Base-by-base conservation (phyloP, 2,329 filamentous ascomycete species). In the Cytospora mali region DNA sequence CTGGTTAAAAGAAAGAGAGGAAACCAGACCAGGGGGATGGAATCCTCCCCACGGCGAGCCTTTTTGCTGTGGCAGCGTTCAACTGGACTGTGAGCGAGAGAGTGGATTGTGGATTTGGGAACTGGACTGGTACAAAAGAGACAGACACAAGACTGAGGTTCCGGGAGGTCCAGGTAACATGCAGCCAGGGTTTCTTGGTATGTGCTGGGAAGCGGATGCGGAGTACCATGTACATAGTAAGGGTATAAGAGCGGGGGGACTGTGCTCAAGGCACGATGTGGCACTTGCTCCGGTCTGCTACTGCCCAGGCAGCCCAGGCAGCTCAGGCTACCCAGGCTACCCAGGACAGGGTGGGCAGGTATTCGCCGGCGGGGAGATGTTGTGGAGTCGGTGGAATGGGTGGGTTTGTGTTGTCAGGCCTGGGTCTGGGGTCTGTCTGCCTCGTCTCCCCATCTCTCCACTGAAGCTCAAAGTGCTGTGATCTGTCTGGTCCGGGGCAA, bases 211-310 rank as follows among this genome's bases (percentile, higher is more conserved):
- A n/a, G 42, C n/a, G 21, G 42, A n/a, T 46, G 42, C 42, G 42
- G 42, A 46, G 42, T 46, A 46, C 42, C 42, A 10, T 46, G 42
- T 46, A 46, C 42, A 46, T 46, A n/a, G 39, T 21, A 25, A 6
- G 23, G 50, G 33, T 49, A 27, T 28, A 50, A 54, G 35, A 29
- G 60, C 48, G 54, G 55, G 60, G 58, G 58, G 39, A 54, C 55
- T 49, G 58, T 61, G 52, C 33, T 50, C 42, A 56, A 55, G 58
- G 51, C 61, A 62, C 55, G 53, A 62, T 48, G 54, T 62, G 61
- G 61, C 61, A 62, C 61, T 51, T 62, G 55, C 61, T 62, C 61
- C 61, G 61, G 48, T 42, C 60, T 62, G 33, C 54, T 54, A 58
- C 55, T 49, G 29, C 48, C 50, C 60, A 56, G 42, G 49, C 48